Evolutionary conservation across 139 green algal species (phyloP), one percentile per base, ranked within the genome.

Genomic region (Picochlorum costavermella): DNA sequence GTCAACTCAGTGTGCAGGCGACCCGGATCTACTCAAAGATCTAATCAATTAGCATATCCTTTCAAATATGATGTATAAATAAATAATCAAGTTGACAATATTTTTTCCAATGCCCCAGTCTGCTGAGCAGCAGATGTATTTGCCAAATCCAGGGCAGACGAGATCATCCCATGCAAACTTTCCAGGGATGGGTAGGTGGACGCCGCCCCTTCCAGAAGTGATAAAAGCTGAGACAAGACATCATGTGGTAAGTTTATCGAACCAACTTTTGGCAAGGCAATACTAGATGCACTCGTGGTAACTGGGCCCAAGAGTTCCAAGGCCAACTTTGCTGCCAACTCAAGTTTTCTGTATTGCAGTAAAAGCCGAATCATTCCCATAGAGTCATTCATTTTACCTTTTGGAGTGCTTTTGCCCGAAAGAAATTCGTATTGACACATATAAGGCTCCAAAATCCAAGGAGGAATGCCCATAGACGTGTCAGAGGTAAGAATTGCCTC

Each of bases 401-500:
- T 40, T 14, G 17, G 49, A 14, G 50, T 23, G 16, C 43, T 16
- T 48, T 8, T 25, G 11, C 20, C 44, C 3, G 16, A 9, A 29
- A 31, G 25, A 29, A 20, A 26, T 53, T 53, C 46, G n/a, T 53
- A 20, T 53, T 53, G 46, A 53, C 16, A 53, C 14, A 67, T 30
- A 46, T 78, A 78, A 1, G 46, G 50, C 10, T 28, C 50, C 37
- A 76, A 59, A 44, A 81, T 64, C 75, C 75, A 81, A 5, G 56
- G 46, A 1, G 75, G 75, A 25, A 68, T 66, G 14, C 13, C 23
- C 14, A 69, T 16, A 1, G 31, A 9, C 33, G 48, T 50, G n/a
- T 76, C 50, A 3, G 49, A 33, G 0, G 48, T 49, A 23, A 81
- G 65, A 9, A 71, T 31, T 1, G 75, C 50, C 1, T 79, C 71